A percentile compares a stretch with the other conserved stretches of the same genome.
Evolutionary conservation across 139 green algal species (phyloP).

Genomic region (Eudorina sp.): DNA sequence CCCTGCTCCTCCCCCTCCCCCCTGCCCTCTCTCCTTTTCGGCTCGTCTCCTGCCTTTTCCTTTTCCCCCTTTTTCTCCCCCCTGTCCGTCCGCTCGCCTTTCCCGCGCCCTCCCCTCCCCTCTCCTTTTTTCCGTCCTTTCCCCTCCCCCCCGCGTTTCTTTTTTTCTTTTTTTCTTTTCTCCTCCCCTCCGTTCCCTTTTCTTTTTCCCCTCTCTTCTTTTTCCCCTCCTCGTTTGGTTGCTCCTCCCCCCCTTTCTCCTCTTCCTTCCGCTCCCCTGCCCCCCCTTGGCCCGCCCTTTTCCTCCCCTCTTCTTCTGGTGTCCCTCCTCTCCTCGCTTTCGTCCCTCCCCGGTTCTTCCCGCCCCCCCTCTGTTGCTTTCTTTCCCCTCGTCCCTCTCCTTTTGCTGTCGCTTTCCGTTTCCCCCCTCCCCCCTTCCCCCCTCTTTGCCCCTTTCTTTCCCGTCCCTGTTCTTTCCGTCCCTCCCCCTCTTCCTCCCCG

Average conservation of each 20-base stretch:
- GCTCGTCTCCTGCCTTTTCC: not conserved
- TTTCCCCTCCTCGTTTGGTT: not conserved
- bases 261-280: not conserved
- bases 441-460: not conserved
- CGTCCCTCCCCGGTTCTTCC: not conserved
- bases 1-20: not conserved
- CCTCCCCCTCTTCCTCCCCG: not conserved
- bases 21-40: not conserved
- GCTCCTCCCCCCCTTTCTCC: not conserved
- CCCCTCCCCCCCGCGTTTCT: not conserved
- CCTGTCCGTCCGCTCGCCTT: too few relatives aligned
- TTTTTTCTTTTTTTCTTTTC: not conserved
- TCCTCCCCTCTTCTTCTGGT: not conserved
- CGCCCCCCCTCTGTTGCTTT: not conserved
- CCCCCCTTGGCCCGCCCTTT: not conserved
- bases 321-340: not conserved
- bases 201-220: not conserved
- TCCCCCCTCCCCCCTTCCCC: not conserved
- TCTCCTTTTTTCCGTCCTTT: not conserved
- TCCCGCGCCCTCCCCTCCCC: not conserved
- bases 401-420: not conserved
- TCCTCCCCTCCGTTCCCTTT: not conserved
- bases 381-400: not conserved
- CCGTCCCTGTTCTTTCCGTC: not conserved
- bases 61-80: not conserved